These are phyloP conservation scores for Oemleria cerasiformis DNA, from an alignment of 306 rosid genomes.

Conservation along the genomic window DNA sequence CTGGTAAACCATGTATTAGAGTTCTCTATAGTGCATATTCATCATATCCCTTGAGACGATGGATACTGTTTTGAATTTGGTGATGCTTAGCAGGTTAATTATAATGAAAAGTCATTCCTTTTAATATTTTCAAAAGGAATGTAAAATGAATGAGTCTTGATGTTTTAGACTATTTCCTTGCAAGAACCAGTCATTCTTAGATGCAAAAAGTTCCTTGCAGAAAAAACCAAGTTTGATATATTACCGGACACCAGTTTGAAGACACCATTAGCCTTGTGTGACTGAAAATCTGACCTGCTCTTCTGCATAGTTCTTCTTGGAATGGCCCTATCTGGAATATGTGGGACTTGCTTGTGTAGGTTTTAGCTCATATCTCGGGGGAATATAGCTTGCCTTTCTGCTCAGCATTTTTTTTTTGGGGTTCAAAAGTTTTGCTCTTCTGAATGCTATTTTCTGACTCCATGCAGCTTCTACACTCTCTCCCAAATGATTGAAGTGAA, in stretches of 20 bases:
- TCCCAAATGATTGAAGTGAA: constrained; percentile 65
- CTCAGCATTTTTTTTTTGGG: background rate
- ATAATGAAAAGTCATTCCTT: background rate
- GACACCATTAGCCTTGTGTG: background rate
- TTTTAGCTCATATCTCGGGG: background rate
- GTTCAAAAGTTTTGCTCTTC: background rate
- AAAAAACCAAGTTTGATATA: background rate
- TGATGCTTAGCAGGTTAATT: background rate
- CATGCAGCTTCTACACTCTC: constrained; percentile 78
- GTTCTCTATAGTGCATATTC: background rate
- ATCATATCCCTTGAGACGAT: background rate
- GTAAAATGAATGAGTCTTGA: background rate
- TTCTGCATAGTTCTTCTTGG: constrained; percentile 8
- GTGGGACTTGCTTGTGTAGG: background rate
- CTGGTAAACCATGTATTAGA: background rate
- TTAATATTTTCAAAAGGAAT: background rate
- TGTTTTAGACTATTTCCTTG: background rate
- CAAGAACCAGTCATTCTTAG: background rate
- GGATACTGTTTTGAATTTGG: background rate
- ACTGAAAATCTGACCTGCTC: constrained; percentile 7
- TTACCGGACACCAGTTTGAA: background rate
- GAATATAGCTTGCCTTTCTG: background rate
- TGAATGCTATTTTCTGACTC: constrained; percentile 19
- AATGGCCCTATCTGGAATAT: background rate
- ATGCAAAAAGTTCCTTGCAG: background rate